Evolutionary conservation across 805 yeast genomes (phyloP).

Genomic region (Starmerella vaccinii): DNA sequence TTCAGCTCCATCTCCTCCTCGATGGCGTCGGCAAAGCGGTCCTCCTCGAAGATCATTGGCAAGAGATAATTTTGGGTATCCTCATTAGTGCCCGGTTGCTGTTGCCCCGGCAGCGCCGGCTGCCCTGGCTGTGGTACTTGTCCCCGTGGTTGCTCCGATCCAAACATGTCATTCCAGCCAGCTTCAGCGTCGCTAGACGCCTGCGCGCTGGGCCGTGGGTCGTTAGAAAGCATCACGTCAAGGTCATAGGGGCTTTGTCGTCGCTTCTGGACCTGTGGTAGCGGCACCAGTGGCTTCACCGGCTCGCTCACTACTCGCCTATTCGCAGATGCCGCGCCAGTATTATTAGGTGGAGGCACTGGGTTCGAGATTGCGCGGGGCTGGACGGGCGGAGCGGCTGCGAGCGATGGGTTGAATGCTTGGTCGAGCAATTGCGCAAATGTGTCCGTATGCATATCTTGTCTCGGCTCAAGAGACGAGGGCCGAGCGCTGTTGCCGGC

Average conservation of each 20-base stretch:
- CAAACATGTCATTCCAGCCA: neutral
- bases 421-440: slow-evolving; percentile 30
- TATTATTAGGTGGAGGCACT: neutral
- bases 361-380: neutral
- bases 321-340: slow-evolving; percentile 1
- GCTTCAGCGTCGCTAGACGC: neutral
- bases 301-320: slow-evolving; percentile 13
- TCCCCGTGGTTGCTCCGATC: neutral
- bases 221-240: neutral
- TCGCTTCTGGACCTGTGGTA: neutral
- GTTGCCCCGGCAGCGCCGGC: neutral
- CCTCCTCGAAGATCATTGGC: slow-evolving; percentile 36
- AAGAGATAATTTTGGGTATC: slow-evolving; percentile 23
- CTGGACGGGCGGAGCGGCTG: neutral
- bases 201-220: neutral
- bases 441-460: slow-evolving; percentile 17
- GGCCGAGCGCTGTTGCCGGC: neutral
- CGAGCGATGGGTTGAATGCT: slow-evolving; percentile 24
- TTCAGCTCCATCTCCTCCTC: slow-evolving; percentile 31
- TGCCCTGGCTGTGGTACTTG: neutral
- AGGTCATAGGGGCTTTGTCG: slow-evolving; percentile 2
- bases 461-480: neutral
- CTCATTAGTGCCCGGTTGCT: neutral
- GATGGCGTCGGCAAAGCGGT: slow-evolving; percentile 33
- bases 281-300: neutral